A percentile compares a stretch with the other conserved stretches of the same genome.
These are phyloP conservation scores for Beauveria bassiana DNA, from an alignment of 2,329 filamentous ascomycete genomes.

Conservation along the genomic window DNA sequence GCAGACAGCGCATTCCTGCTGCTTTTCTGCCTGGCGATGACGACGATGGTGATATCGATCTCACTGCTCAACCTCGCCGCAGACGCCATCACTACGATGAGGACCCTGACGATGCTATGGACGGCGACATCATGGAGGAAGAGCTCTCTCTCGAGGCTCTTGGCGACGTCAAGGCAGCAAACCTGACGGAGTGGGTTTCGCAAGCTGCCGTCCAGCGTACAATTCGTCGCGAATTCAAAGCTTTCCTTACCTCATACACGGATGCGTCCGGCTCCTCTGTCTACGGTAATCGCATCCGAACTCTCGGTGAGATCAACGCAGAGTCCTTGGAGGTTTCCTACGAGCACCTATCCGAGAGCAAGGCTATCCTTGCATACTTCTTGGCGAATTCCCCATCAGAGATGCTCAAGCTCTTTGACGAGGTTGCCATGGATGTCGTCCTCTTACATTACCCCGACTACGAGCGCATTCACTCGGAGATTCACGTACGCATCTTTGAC, in stretches of 20 bases:
- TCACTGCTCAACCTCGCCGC: constrained; percentile 77
- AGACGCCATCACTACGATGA: constrained; percentile 90
- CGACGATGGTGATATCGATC: constrained; percentile 75
- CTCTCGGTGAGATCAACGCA: constrained; percentile 93
- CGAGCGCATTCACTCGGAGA: constrained; percentile 93
- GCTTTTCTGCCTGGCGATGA: constrained; percentile 76
- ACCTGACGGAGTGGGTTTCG: constrained; percentile 90
- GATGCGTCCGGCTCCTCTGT: constrained; percentile 85
- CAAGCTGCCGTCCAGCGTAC: constrained; percentile 84
- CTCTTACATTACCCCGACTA: constrained; percentile 96
- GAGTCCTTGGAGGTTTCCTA: constrained; percentile 96
- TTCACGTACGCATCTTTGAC: constrained; percentile 94
- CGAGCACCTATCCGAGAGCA: constrained; percentile 80
- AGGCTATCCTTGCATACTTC: constrained; percentile 92
- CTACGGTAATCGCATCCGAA: constrained; percentile 89
- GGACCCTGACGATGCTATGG: constrained; percentile 86
- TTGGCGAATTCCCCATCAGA: constrained; percentile 92
- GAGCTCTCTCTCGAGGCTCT: constrained; percentile 88
- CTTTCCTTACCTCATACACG: constrained; percentile 92
- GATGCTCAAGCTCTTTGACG: constrained; percentile 91
- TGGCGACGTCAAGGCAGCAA: constrained; percentile 86
- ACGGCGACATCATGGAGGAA: constrained; percentile 89
- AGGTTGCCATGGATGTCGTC: constrained; percentile 93
- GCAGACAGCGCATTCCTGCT: constrained; percentile 58
- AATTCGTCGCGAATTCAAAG: constrained; percentile 94